phyloP scores from a whole-genome alignment of 2,329 filamentous ascomycete genomes.

The Apiospora malaysiana region DNA sequence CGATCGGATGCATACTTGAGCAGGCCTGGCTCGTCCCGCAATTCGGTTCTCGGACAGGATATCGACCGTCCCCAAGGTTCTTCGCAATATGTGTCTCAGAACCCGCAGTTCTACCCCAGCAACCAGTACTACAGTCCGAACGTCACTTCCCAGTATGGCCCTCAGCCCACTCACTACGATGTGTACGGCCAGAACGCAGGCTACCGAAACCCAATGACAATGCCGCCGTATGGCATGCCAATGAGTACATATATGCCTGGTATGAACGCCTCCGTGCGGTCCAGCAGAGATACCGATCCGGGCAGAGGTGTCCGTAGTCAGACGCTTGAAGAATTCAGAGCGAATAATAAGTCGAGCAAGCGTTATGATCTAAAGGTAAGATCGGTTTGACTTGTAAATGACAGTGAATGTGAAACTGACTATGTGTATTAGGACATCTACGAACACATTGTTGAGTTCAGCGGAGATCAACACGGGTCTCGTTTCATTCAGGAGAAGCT shows the following conservation, averaged over 20 bases:
- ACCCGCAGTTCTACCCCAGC: slow-evolving; percentile 32
- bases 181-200: slow-evolving; percentile 41
- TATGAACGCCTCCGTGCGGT: slow-evolving; percentile 39
- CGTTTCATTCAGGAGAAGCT: slow-evolving; percentile 95
- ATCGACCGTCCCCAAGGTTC: slow-evolving; percentile 45
- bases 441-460: slow-evolving; percentile 88
- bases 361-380: slow-evolving; percentile 86
- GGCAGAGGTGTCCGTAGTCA: slow-evolving; percentile 70
- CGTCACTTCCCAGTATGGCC: slow-evolving; percentile 45
- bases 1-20: slow-evolving; percentile 42
- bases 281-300: slow-evolving; percentile 62
- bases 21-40: slow-evolving; percentile 41
- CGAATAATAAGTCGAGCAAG: slow-evolving; percentile 72
- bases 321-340: slow-evolving; percentile 80
- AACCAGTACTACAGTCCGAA: slow-evolving; percentile 26
- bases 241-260: slow-evolving; percentile 35
- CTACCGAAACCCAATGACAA: slow-evolving; percentile 43
- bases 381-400: no score
- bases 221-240: slow-evolving; percentile 42
- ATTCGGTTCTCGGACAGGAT: slow-evolving; percentile 43
- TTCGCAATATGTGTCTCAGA: slow-evolving; percentile 40
- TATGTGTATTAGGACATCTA: no score
- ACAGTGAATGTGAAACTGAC: no score
- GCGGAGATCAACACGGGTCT: slow-evolving; percentile 93
- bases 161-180: slow-evolving; percentile 41